A percentile compares a stretch with the other conserved stretches of the same genome.
Conservation (phyloP, 2,329 filamentous ascomycete genomes). For the Daldinia eschscholtzii region DNA sequence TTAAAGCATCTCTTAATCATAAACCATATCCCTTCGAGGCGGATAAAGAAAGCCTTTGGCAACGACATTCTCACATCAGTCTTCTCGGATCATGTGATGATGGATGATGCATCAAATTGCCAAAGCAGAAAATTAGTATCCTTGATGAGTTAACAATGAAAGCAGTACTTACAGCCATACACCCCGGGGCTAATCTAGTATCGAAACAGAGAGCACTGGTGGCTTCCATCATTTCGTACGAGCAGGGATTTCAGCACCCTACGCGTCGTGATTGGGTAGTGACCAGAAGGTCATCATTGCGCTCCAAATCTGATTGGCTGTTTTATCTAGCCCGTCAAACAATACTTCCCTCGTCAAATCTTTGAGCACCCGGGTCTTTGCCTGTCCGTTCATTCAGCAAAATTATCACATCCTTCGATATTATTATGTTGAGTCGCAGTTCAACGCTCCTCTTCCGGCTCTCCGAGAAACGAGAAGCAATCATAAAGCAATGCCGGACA, state of each 20-base stretch:
- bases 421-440: conserved; percentile 12
- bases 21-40: not conserved
- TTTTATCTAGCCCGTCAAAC: conserved; percentile 45
- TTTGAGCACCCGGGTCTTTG: conserved; percentile 33
- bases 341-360: conserved; percentile 35
- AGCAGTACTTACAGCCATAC: conserved; percentile 19
- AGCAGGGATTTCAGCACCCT: conserved; percentile 40
- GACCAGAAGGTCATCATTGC: conserved; percentile 47
- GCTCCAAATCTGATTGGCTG: conserved; percentile 50
- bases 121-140: conserved; percentile 22
- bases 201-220: conserved; percentile 34
- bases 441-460: not conserved
- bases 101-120: conserved; percentile 20
- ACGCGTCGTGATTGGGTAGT: conserved; percentile 51
- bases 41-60: conserved; percentile 33
- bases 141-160: conserved; percentile 46
- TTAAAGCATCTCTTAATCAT: not conserved
- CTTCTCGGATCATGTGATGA: conserved; percentile 42
- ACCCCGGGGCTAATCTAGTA: conserved; percentile 25
- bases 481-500: not conserved
- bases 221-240: conserved; percentile 50
- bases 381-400: conserved; percentile 24
- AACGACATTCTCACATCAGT: conserved; percentile 39
- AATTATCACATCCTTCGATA: conserved; percentile 10
- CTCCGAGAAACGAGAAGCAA: not conserved